phyloP scores from a whole-genome alignment of 129 eudicot species.

The Erigeron canadensis region DNA sequence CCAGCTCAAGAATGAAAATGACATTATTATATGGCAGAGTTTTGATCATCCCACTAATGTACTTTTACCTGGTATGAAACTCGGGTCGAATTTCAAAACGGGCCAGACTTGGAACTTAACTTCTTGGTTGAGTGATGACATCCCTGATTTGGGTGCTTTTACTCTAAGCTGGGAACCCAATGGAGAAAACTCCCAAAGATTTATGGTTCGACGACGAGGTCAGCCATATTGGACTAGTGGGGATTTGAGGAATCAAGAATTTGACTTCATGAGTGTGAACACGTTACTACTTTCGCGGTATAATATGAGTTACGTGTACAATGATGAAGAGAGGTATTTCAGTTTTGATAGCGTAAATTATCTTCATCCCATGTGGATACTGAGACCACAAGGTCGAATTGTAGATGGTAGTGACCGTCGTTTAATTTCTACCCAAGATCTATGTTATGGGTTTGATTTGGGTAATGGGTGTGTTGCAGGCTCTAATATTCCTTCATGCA shows the following conservation, averaged over 20 bases:
- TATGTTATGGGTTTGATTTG: constrained; percentile 35
- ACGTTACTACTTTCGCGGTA: not conserved
- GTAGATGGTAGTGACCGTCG: not conserved
- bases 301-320: constrained; percentile 30
- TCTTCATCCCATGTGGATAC: constrained; percentile 9
- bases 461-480: constrained; percentile 28
- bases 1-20: constrained; percentile 18
- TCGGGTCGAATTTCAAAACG: constrained; percentile 26
- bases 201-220: constrained; percentile 25
- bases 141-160: constrained; percentile 31
- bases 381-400: constrained; percentile 13
- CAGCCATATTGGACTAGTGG: constrained; percentile 27
- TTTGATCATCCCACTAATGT: constrained; percentile 37
- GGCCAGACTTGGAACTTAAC: constrained; percentile 24
- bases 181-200: not conserved
- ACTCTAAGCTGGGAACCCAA: constrained; percentile 28
- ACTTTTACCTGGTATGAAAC: constrained; percentile 41
- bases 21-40: constrained; percentile 35
- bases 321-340: constrained; percentile 31
- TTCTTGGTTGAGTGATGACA: constrained; percentile 26
- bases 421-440: not conserved
- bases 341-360: not conserved
- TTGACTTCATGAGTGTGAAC: constrained; percentile 22
- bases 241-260: not conserved
- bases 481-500: constrained; percentile 22